Evolutionary conservation across 1,139 yeast species (phyloP).

Genomic region (Diutina mesorugosa): DNA sequence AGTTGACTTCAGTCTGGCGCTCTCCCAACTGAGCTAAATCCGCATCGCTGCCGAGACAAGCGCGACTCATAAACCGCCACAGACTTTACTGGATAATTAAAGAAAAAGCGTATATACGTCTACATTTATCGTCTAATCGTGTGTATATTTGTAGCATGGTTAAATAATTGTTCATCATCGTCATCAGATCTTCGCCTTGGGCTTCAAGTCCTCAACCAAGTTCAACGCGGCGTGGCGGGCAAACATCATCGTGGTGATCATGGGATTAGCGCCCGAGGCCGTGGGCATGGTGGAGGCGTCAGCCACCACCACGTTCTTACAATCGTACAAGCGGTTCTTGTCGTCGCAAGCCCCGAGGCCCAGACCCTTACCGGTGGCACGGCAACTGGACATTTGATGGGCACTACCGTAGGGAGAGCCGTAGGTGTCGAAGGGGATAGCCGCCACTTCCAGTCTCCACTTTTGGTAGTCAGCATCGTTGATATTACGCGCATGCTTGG

Average conservation of each 20-base stretch:
- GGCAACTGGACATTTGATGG: constrained; percentile 49
- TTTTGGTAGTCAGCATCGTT: constrained; percentile 31
- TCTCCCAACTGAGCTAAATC: constrained; percentile 2
- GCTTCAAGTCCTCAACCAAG: constrained; percentile 21
- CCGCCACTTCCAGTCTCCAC: constrained; percentile 26
- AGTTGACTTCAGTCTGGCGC: constrained; percentile 1
- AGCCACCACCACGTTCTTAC: constrained; percentile 39
- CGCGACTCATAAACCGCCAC: not conserved
- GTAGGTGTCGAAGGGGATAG: constrained; percentile 12
- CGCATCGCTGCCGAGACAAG: not conserved
- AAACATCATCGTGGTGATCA: constrained; percentile 30
- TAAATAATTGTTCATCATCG: not conserved
- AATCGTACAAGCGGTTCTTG: constrained; percentile 39
- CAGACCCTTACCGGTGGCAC: constrained; percentile 41
- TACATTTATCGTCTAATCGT: not conserved
- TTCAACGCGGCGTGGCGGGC: constrained; percentile 25
- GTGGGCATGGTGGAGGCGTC: constrained; percentile 48
- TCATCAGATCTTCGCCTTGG: constrained; percentile 15
- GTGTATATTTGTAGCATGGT: not conserved
- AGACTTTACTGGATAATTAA: not conserved
- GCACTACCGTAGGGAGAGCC: constrained; percentile 37
- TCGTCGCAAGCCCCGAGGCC: constrained; percentile 34
- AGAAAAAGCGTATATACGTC: no score
- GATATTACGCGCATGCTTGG: constrained; percentile 28
- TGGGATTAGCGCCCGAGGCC: constrained; percentile 51